Conservation (phyloP, 306 rosid genomes). For the Quercus variabilis region DNA sequence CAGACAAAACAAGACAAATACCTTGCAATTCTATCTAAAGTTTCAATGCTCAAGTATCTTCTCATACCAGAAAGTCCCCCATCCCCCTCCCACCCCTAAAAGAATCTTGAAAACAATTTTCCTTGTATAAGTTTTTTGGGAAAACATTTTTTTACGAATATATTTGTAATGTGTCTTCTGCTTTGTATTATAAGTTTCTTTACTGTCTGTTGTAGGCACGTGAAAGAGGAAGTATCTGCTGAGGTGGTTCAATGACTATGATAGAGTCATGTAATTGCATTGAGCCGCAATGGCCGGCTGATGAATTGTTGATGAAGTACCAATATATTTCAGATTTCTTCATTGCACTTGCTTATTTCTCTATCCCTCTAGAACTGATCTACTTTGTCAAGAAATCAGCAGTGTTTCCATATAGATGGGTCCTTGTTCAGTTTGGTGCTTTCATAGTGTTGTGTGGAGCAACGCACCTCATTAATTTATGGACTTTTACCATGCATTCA, state of each 20-base stretch:
- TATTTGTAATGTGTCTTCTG: not conserved
- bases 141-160: not conserved
- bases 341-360: slow-evolving; percentile 75
- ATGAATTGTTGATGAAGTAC: slow-evolving; percentile 68
- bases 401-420: slow-evolving; percentile 81
- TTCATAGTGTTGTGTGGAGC: slow-evolving; percentile 83
- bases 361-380: slow-evolving; percentile 75
- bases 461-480: slow-evolving; percentile 69
- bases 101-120: not conserved
- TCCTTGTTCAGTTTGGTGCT: slow-evolving; percentile 85
- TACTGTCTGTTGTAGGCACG: slow-evolving; percentile 29
- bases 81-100: too few relatives aligned
- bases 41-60: not conserved
- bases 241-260: slow-evolving; percentile 44
- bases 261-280: slow-evolving; percentile 60
- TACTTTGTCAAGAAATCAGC: slow-evolving; percentile 82
- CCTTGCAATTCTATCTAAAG: not conserved
- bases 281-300: slow-evolving; percentile 66
- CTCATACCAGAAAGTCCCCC: not conserved
- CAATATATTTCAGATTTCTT: slow-evolving; percentile 77
- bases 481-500: slow-evolving; percentile 62
- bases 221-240: slow-evolving; percentile 24
- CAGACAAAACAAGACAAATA: not conserved
- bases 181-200: not conserved
- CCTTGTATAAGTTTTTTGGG: not conserved